Evolutionary conservation across 208 protist species (phyloP).

Genomic region (Herpetomonas samuelpessoai): DNA sequence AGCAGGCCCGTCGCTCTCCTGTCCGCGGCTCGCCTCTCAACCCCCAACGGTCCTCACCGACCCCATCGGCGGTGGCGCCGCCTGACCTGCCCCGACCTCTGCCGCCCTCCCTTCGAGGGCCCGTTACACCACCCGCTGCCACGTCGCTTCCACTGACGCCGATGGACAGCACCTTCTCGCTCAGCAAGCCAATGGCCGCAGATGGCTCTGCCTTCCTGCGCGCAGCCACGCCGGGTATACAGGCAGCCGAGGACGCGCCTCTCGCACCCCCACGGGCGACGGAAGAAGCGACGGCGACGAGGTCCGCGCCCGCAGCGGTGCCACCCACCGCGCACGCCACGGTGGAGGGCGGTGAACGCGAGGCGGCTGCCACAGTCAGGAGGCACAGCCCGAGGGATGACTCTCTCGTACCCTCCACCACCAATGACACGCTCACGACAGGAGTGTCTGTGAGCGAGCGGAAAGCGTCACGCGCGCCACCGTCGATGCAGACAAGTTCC

Average conservation of each 20-base stretch:
- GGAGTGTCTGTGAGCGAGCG: not conserved
- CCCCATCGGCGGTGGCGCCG: not conserved
- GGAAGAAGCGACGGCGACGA: too few relatives aligned
- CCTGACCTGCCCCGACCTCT: not conserved
- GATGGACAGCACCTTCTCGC: not conserved
- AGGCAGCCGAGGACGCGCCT: too few relatives aligned
- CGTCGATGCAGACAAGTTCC: not conserved
- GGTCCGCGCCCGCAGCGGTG: too few relatives aligned
- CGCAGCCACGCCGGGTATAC: too few relatives aligned
- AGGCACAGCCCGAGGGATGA: not conserved
- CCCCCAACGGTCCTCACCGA: too few relatives aligned
- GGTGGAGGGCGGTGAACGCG: not conserved
- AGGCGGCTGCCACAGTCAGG: not conserved
- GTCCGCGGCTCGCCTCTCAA: too few relatives aligned
- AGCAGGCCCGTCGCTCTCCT: too few relatives aligned
- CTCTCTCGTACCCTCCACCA: not conserved
- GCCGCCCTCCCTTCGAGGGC: too few relatives aligned
- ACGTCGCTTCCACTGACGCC: not conserved
- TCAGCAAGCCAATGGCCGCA: not conserved
- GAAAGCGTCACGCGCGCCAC: not conserved
- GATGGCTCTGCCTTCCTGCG: too few relatives aligned
- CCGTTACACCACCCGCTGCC: not conserved
- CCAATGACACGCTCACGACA: not conserved
- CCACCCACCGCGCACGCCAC: not conserved
- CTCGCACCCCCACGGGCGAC: too few relatives aligned